Base-by-base conservation (phyloP, 176 grass and related monocot species). In the Melocanna baccifera region DNA sequence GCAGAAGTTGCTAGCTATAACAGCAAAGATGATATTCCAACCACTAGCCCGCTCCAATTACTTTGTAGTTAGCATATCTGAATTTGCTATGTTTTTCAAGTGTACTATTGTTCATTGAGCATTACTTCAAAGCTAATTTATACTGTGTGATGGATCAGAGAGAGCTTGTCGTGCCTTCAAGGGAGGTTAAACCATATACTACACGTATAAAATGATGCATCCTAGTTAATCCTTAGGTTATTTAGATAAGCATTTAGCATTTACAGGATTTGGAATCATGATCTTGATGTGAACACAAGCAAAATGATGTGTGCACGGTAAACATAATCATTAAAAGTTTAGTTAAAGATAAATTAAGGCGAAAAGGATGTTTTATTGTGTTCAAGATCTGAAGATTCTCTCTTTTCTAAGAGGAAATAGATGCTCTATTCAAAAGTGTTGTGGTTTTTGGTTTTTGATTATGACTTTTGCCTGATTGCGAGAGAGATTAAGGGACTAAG, bases 271-370 rank as follows among this genome's bases (percentile, higher is more conserved):
- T n/a, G 10, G 29, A 61, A 39, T 1, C 37, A 39, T 30, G 42
- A 42, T 51, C 22, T 9, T 83, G 77, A 59, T 37, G 22, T 40
- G n/a, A 30, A 15, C 52, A 15, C 52, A 62, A 12, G 15, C 64
- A 77, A 22, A 75, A 39, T 32, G 41, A 80, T 57, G 25, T 53
- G 55, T 76, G 69, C 69, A 87, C 61, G 26, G 77, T 75, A 81
- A 81, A n/a, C 59, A 59, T 45, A 48, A 70, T 79, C 67, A 45
- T 73, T 70, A 65, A 12, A 40, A 9, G 20, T 75, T 43, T 28
- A 67, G 61, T 50, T 29, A 55, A 59, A 37, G 30, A 46, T 39
- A 67, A 71, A 42, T 57, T 62, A 77, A 81, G 69, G 13, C 9
- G 61, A 89, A 30, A 81, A n/a, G 1, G 62, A 85, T 69, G 51